A percentile compares a stretch with the other conserved stretches of the same genome.
Conservation (phyloP, 805 yeast species). For the Cyberlindnera mrakii region DNA sequence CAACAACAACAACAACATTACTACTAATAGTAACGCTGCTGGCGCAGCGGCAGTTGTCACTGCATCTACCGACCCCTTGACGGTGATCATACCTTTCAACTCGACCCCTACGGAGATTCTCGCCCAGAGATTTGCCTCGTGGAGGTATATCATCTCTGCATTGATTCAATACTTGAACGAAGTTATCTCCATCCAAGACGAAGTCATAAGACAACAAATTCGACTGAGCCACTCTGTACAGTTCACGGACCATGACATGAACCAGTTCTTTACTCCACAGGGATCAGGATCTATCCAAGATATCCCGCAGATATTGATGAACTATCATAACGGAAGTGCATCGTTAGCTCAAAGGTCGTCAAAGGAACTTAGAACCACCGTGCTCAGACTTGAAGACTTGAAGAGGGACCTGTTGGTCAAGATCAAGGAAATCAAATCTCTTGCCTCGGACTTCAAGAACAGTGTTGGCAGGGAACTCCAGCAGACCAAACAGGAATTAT, state of each 20-base stretch:
- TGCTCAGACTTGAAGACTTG: slow-evolving; percentile 62
- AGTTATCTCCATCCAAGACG: slow-evolving; percentile 81
- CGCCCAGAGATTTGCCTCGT: slow-evolving; percentile 77
- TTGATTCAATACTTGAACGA: slow-evolving; percentile 72
- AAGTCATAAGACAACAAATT: slow-evolving; percentile 74
- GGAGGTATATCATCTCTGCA: slow-evolving; percentile 77
- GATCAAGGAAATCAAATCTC: slow-evolving; percentile 77
- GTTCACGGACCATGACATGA: slow-evolving; percentile 16
- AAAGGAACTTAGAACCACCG: slow-evolving; percentile 53
- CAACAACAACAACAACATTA: slow-evolving; percentile 1
- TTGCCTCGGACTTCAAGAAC: slow-evolving; percentile 81
- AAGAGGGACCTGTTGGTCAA: slow-evolving; percentile 74
- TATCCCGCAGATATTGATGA: slow-evolving; percentile 62
- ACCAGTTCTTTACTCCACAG: slow-evolving; percentile 58
- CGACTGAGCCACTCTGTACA: slow-evolving; percentile 74
- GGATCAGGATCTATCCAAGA: slow-evolving; percentile 83
- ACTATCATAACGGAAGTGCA: slow-evolving; percentile 59
- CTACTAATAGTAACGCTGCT: neutral
- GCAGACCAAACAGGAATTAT: slow-evolving; percentile 53
- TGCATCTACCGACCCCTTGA: slow-evolving; percentile 33
- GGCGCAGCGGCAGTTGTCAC: neutral
- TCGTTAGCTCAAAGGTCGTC: slow-evolving; percentile 50
- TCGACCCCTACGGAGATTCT: slow-evolving; percentile 83
- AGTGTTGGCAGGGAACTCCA: slow-evolving; percentile 63
- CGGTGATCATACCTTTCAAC: slow-evolving; percentile 45